A percentile compares a stretch with the other conserved stretches of the same genome.
phyloP scores from a whole-genome alignment of 352 stramenopile species.

The Phytophthora multivora region DNA sequence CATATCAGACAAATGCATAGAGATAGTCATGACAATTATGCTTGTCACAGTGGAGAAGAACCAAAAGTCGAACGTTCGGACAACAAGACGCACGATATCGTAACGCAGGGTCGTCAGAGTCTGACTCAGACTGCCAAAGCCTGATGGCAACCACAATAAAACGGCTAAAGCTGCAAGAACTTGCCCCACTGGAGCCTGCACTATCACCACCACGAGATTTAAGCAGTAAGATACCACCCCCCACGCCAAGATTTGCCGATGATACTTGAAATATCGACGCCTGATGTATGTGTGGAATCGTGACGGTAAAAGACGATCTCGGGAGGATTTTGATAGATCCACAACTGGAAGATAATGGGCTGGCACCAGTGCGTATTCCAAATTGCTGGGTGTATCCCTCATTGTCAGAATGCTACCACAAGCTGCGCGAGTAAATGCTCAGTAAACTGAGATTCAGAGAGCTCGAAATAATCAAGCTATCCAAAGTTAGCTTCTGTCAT shows the following conservation, averaged over 20 bases:
- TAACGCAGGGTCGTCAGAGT: slow-evolving; percentile 32
- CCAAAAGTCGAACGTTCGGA: slow-evolving; percentile 46
- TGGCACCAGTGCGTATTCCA: slow-evolving; percentile 31
- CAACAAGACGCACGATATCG: slow-evolving; percentile 36
- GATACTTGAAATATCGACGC: slow-evolving; percentile 20
- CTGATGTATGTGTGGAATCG: slow-evolving; percentile 20
- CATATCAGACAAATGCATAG: slow-evolving; percentile 32
- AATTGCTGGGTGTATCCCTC: neutral
- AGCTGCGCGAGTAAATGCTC: too few relatives aligned
- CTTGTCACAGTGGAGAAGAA: slow-evolving; percentile 41
- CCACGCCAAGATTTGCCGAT: slow-evolving; percentile 22
- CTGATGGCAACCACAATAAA: slow-evolving; percentile 24
- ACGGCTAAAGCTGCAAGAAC: slow-evolving; percentile 17
- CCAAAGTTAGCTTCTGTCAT: too few relatives aligned
- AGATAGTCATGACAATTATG: slow-evolving; percentile 29
- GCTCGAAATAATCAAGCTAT: too few relatives aligned
- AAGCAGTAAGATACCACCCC: slow-evolving; percentile 15
- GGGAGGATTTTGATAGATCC: slow-evolving; percentile 40
- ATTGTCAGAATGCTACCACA: neutral
- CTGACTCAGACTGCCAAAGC: slow-evolving; percentile 30
- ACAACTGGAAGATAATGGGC: slow-evolving; percentile 25
- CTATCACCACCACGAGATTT: slow-evolving; percentile 16
- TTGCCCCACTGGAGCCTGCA: slow-evolving; percentile 6
- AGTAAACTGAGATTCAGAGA: too few relatives aligned
- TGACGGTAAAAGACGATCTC: slow-evolving; percentile 25